phyloP scores from a whole-genome alignment of 2,329 filamentous ascomycete species.

The Onygenales sp. region DNA sequence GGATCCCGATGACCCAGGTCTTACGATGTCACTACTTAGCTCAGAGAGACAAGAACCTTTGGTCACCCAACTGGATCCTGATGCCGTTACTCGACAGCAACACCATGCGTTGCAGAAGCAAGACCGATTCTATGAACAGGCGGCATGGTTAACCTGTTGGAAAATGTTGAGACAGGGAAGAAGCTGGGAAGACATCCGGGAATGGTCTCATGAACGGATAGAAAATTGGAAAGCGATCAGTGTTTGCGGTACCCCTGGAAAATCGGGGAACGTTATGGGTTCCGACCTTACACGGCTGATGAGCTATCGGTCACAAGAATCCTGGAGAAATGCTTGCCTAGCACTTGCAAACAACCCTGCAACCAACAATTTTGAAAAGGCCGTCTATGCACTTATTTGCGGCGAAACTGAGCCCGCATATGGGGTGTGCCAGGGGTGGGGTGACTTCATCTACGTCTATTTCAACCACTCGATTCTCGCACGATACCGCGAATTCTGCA shows the following conservation, averaged over 20 bases:
- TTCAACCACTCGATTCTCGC: constrained; percentile 77
- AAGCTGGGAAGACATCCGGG: constrained; percentile 60
- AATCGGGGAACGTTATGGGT: constrained; percentile 21
- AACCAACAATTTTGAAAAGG: constrained; percentile 69
- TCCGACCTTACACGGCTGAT: constrained; percentile 33
- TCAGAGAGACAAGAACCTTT: constrained; percentile 53
- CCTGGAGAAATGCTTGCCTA: constrained; percentile 29
- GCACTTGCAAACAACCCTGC: constrained; percentile 51
- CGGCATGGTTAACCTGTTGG: constrained; percentile 90
- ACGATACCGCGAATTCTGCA: constrained; percentile 63
- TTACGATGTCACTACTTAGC: constrained; percentile 48
- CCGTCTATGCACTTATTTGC: constrained; percentile 82
- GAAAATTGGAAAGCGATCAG: constrained; percentile 85
- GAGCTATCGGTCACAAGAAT: constrained; percentile 29
- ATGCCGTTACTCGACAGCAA: constrained; percentile 80
- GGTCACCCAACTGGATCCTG: constrained; percentile 84
- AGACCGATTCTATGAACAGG: constrained; percentile 80
- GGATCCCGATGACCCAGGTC: constrained; percentile 51
- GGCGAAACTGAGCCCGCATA: constrained; percentile 73
- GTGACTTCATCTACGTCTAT: constrained; percentile 77
- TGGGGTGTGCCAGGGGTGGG: constrained; percentile 67
- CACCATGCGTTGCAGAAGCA: constrained; percentile 64
- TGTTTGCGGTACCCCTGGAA: constrained; percentile 50
- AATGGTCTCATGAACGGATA: constrained; percentile 77
- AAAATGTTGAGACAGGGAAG: constrained; percentile 84